Conservation (phyloP, 305 asterid genomes). For the Fraxinus dipetala region DNA sequence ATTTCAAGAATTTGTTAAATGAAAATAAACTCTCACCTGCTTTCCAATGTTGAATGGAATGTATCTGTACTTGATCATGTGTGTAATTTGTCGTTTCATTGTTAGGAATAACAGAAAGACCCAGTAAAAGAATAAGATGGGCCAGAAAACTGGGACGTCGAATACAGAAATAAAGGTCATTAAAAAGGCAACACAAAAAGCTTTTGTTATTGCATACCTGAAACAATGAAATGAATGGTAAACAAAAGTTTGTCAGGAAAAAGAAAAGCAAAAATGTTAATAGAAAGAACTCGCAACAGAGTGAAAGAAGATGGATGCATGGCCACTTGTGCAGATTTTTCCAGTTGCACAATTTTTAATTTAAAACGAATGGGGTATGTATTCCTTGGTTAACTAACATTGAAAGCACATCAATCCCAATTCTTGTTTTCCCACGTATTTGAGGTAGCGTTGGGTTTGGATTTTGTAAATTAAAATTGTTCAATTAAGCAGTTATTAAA, state of each 20-base stretch:
- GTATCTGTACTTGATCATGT: constrained; percentile 72
- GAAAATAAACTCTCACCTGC: constrained; percentile 44
- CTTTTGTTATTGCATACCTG: constrained; percentile 90
- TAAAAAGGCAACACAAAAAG: constrained; percentile 69
- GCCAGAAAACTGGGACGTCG: constrained; percentile 91
- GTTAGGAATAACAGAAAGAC: constrained; percentile 69
- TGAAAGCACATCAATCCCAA: constrained; percentile 1
- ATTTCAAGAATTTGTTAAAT: constrained; percentile 12
- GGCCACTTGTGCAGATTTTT: background rate
- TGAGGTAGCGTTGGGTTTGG: background rate
- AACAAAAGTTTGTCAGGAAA: background rate
- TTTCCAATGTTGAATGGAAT: constrained; percentile 67
- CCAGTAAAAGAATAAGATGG: constrained; percentile 72
- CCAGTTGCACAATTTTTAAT: constrained; percentile 1
- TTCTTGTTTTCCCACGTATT: background rate
- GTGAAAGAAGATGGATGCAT: background rate
- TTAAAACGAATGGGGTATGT: background rate
- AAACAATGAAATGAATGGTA: constrained; percentile 17
- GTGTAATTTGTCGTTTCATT: constrained; percentile 70
- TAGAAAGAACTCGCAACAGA: background rate
- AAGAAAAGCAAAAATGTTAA: background rate
- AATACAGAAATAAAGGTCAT: constrained; percentile 75
- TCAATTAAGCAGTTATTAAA: background rate
- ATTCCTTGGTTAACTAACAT: constrained; percentile 1
- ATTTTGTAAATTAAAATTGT: background rate